Conservation (phyloP, 208 protist species). For the Leishmania lainsoni region DNA sequence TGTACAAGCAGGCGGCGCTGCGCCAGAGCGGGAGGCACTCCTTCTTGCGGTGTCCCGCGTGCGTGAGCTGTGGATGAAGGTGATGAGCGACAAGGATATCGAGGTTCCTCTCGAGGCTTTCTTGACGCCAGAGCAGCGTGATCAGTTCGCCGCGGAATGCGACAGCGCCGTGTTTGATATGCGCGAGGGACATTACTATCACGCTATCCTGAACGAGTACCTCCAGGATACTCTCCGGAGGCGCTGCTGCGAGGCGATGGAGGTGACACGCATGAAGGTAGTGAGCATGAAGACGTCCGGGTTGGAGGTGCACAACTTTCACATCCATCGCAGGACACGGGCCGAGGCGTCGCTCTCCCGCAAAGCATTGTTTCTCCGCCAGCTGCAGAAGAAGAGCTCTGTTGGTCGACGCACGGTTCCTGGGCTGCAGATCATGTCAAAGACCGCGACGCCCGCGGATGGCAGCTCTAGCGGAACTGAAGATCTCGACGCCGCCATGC, state of each 20-base stretch:
- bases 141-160: slow-evolving; percentile 66
- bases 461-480: not conserved
- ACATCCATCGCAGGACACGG: slow-evolving; percentile 49
- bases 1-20: slow-evolving; percentile 1
- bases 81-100: slow-evolving; percentile 39
- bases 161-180: slow-evolving; percentile 58
- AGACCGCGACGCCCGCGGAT: not conserved
- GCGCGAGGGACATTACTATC: slow-evolving; percentile 73
- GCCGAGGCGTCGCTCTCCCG: slow-evolving; percentile 41
- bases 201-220: slow-evolving; percentile 75
- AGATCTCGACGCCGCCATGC: slow-evolving; percentile 39
- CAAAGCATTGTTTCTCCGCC: slow-evolving; percentile 83
- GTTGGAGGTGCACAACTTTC: slow-evolving; percentile 85
- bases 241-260: slow-evolving; percentile 88
- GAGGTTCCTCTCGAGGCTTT: slow-evolving; percentile 70
- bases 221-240: slow-evolving; percentile 61
- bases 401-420: slow-evolving; percentile 11
- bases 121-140: slow-evolving; percentile 55
- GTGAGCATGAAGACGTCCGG: slow-evolving; percentile 44
- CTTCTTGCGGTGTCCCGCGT: slow-evolving; percentile 32
- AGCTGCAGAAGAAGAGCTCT: slow-evolving; percentile 46
- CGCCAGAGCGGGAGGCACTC: slow-evolving; percentile 9
- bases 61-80: slow-evolving; percentile 50
- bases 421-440: slow-evolving; percentile 5
- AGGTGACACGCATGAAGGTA: slow-evolving; percentile 65